Base-by-base conservation (phyloP, 2,329 filamentous ascomycete species). In the Dactylellina parvicollis region DNA sequence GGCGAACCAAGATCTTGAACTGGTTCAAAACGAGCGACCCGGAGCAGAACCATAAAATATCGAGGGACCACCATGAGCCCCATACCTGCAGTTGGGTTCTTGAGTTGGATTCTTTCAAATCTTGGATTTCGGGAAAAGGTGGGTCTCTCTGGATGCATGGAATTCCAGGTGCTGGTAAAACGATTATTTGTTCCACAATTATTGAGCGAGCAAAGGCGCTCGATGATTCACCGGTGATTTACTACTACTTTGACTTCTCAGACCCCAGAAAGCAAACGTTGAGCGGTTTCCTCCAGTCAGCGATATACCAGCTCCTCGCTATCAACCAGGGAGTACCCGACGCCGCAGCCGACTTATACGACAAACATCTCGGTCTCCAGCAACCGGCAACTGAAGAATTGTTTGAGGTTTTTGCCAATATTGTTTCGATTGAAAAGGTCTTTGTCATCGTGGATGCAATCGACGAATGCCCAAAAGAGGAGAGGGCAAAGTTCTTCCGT, bases 11-110 rank as follows among this genome's bases (percentile, higher is more conserved):
- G 3, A 34, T 71, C 16, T 24, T 71, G 18, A 57, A 64, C 18
- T 71, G 66, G 65, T 71, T 64, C 22, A 71, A 71, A 57, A 71
- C 66, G 0, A 71, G 66, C 57, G 66, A 71, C 18, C 66, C 66
- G 8, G 66, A 71, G 26, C 66, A 57, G 22, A 62, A 62, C 36
- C 65, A 70, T 20, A 62, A 62, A 16, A 34, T n/a, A 18, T 70
- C 46, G 8, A 47, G 65, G 1, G 32, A 14, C 5, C 28, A 40
- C 8, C 56, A 70, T 18, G 44, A 56, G 12, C 65, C 65, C 0
- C 4, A 30, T 4, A 70, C 65, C 3, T 62, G 65, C 16, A 36
- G 18, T 16, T 70, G 55, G 65, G 22, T 70, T 22, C 56, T 56
- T 40, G 40, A 61, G 1, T 26, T 44, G n/a, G 57, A 64, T 8